These are phyloP conservation scores for Cryptococcus jaspeensis DNA, from an alignment of 1,284 basidiomycete species.

Conservation along the genomic window DNA sequence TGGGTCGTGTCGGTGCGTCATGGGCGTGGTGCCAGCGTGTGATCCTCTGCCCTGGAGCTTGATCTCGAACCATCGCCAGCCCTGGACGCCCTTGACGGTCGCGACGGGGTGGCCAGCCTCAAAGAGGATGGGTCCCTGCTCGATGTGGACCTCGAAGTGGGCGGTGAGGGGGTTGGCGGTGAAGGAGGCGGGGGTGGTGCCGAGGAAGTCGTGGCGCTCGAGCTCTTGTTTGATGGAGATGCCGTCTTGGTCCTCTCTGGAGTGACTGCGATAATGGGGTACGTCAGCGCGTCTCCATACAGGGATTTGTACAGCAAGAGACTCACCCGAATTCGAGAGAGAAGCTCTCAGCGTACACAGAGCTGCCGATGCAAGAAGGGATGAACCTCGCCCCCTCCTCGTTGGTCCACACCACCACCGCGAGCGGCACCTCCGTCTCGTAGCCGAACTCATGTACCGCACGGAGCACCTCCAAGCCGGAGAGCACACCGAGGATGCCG, in stretches of 20 bases:
- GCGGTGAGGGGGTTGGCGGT: conserved; percentile 24
- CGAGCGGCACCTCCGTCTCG: conserved; percentile 24
- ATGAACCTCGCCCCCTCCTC: conserved; percentile 37
- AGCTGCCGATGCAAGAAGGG: conserved; percentile 34
- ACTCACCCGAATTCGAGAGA: conserved; percentile 16
- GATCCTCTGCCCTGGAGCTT: conserved; percentile 24
- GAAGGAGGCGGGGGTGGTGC: conserved; percentile 14
- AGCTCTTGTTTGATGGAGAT: conserved; percentile 20
- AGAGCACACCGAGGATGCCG: conserved; percentile 35
- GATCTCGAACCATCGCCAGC: conserved; percentile 30
- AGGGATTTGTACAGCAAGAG: too few relatives aligned
- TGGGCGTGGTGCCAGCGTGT: conserved; percentile 35
- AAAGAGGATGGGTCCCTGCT: conserved; percentile 38
- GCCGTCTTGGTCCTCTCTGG: conserved; percentile 7
- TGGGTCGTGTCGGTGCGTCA: conserved; percentile 25
- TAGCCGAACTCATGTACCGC: conserved; percentile 10
- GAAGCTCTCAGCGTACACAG: conserved; percentile 32
- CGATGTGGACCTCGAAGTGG: conserved; percentile 42
- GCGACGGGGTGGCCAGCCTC: conserved; percentile 15
- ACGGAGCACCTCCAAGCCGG: conserved; percentile 27
- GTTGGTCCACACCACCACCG: conserved; percentile 31
- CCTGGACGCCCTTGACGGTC: conserved; percentile 32
- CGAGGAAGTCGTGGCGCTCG: conserved; percentile 24
- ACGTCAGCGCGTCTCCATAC: too few relatives aligned
- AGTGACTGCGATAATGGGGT: conserved; percentile 4